Conservation (phyloP, 441 rosid species). For the Iberis amara region DNA sequence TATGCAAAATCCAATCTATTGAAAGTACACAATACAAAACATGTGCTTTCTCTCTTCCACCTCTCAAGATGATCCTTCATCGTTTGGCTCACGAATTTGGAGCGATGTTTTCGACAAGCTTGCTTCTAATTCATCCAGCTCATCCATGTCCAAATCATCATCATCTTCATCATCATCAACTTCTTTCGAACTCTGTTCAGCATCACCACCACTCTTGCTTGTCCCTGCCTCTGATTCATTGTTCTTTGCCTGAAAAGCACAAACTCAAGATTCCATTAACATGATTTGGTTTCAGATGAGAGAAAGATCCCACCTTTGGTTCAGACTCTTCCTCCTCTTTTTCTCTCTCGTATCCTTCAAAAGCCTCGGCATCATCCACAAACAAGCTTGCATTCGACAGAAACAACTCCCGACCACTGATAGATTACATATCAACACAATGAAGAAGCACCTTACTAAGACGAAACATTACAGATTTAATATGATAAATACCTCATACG, state of each 20-base stretch:
- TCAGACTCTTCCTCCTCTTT: conserved; percentile 51
- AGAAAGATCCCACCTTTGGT: conserved; percentile 40
- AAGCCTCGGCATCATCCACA: conserved; percentile 74
- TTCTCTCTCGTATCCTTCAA: conserved; percentile 59
- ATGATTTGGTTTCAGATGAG: background rate
- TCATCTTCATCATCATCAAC: conserved; percentile 25
- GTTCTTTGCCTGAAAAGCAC: conserved; percentile 34
- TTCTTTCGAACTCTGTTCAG: conserved; percentile 21
- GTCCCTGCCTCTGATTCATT: conserved; percentile 41
- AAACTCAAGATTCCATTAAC: conserved; percentile 19
- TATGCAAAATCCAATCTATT: background rate
- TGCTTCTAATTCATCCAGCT: conserved; percentile 83
- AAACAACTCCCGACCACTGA: conserved; percentile 94
- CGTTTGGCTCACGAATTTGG: conserved; percentile 50
- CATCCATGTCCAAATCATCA: conserved; percentile 84
- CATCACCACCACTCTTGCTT: conserved; percentile 29
- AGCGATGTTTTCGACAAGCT: conserved; percentile 78
- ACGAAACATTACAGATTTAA: background rate
- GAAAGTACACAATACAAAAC: too few species aligned
- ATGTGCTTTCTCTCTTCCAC: too few species aligned
- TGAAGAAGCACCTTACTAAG: conserved; percentile 11
- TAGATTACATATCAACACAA: conserved; percentile 14
- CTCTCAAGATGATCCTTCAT: conserved; percentile 18
- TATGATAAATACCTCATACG: conserved; percentile 65
- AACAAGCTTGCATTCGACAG: conserved; percentile 78